Evolutionary conservation across 768 basidiomycete species (phyloP).

Genomic region (Tricholoma matsutake): DNA sequence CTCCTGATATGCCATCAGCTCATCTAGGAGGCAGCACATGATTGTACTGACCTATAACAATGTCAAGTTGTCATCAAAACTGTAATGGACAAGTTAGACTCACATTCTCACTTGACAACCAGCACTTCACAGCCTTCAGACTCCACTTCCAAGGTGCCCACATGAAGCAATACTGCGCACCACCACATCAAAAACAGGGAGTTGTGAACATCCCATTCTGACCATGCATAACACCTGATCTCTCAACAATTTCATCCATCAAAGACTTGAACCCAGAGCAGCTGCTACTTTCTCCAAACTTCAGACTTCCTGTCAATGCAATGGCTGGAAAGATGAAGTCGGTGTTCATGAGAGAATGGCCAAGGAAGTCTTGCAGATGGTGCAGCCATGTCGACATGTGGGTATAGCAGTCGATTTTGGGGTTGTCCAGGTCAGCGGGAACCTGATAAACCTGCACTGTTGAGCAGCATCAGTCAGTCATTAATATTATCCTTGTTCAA

Average conservation of each 20-base stretch:
- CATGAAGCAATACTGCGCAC: neutral
- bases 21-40: slow-evolving; percentile 28
- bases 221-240: too few relatives aligned
- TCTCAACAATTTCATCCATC: too few relatives aligned
- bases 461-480: neutral
- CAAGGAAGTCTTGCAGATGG: neutral
- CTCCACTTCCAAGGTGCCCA: too few relatives aligned
- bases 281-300: slow-evolving; percentile 19
- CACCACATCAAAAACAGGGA: too few relatives aligned
- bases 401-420: neutral
- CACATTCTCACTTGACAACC: slow-evolving; percentile 21
- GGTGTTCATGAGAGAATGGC: neutral
- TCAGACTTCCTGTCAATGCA: slow-evolving; percentile 18
- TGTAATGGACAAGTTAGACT: too few relatives aligned
- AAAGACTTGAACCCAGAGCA: slow-evolving; percentile 21
- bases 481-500: too few relatives aligned
- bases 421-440: neutral
- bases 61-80: too few relatives aligned
- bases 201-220: too few relatives aligned
- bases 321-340: slow-evolving; percentile 20
- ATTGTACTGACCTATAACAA: slow-evolving; percentile 21
- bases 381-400: neutral
- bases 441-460: neutral
- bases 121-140: slow-evolving; percentile 23
- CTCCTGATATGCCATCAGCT: slow-evolving; percentile 27